Base-by-base conservation (phyloP, 345 rosid genomes). In the Clarkia xantiana region DNA sequence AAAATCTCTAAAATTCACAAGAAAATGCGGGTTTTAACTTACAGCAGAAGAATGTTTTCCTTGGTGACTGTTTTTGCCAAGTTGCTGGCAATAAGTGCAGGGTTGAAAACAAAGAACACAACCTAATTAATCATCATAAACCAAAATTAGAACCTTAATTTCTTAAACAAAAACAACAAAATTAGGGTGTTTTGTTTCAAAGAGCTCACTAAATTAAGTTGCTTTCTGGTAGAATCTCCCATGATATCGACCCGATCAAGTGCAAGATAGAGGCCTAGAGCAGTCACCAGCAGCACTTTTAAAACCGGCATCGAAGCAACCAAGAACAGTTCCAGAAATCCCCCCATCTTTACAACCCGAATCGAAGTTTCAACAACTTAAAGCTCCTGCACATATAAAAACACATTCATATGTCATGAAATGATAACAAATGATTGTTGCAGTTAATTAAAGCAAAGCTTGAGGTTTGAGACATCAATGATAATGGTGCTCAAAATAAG, bases 61-160 rank as follows among this genome's bases (percentile, higher is more conserved):
- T 49, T 51, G 16, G 79, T 74, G 18, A 74, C 59, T 19, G 71
- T 55, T 41, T 51, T 59, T 29, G 71, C 76, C 19, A 71, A 61
- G 60, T 52, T 61, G 67, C 71, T 41, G 39, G 57, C 64, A 2
- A 74, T 58, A 9, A 74, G 58, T 14, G 76, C 60, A 22, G 73
- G 79, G 46, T 43, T 62, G 51, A 74, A 60, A 48, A 74, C 76
- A 36, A 22, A 65, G 20, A 71, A 71, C 23, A 62, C 71, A 16
- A 70, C 38, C 73, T 74, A 67, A 64, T 0, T 6, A 34, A 22
- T 22, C 25, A 5, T 22, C 25, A 22, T 22, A 22, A 22, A 22
- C 2, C 25, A 2, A 22, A 22, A 22, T 5, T n/a, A n/a, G 5
- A 2, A 22, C 25, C 5, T 5, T 5, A 22, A 22, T 22, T 22